Conservation (phyloP, 495 filamentous ascomycete genomes). For the Aspergillus conjunctus region DNA sequence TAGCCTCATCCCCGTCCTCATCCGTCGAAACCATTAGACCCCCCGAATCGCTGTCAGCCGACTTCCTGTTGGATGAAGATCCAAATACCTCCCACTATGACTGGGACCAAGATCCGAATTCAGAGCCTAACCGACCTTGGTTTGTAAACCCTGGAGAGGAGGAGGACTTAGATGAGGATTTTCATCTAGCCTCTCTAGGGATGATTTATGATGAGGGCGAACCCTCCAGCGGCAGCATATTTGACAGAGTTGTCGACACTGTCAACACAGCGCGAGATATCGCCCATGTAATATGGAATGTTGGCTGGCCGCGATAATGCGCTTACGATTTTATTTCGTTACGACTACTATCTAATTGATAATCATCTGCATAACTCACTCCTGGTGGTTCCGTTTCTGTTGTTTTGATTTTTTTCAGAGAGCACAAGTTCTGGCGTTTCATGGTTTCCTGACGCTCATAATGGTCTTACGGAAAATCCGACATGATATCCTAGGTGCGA, state of each 20-base stretch:
- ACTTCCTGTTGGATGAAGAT: constrained; percentile 73
- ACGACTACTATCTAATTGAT: not conserved
- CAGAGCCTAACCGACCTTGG: constrained; percentile 35
- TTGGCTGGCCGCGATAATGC: constrained; percentile 82
- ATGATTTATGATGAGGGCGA: constrained; percentile 79
- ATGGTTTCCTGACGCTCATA: not conserved
- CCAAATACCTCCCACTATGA: constrained; percentile 58
- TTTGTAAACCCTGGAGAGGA: constrained; percentile 42
- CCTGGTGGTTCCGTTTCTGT: not conserved
- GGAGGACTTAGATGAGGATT: constrained; percentile 43
- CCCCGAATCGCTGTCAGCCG: constrained; percentile 62
- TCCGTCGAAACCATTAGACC: constrained; percentile 78
- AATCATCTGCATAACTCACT: constrained; percentile 4
- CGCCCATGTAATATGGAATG: constrained; percentile 96
- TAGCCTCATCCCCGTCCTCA: constrained; percentile 51
- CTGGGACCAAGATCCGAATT: constrained; percentile 40
- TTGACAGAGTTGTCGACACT: constrained; percentile 85
- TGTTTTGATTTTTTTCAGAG: not conserved
- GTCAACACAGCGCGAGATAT: constrained; percentile 97
- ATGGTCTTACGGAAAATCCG: no score
- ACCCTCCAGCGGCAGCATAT: constrained; percentile 57
- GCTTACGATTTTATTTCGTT: not conserved
- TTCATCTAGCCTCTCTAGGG: constrained; percentile 73
- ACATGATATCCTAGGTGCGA: no score
- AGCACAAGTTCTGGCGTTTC: constrained; percentile 1